Evolutionary conservation across 1,284 basidiomycete species (phyloP).

Genomic region (Rhodotorula glutinis): DNA sequence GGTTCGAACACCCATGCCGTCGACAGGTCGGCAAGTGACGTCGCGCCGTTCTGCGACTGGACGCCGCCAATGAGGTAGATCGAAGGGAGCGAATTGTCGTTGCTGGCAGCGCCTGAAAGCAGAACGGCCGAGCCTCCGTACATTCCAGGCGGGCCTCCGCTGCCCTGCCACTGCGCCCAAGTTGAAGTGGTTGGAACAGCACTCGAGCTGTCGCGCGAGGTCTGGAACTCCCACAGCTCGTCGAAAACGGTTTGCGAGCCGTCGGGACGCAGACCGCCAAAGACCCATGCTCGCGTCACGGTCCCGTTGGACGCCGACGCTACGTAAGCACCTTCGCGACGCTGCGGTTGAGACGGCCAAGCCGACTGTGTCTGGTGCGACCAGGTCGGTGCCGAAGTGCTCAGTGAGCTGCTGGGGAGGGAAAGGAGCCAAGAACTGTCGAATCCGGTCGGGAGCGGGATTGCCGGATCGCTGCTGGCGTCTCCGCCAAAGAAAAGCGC

Average conservation of each 20-base stretch:
- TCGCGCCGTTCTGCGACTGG: background rate
- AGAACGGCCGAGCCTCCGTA: slow-evolving; percentile 32
- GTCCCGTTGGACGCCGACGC: slow-evolving; percentile 32
- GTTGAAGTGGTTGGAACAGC: background rate
- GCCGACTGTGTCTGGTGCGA: slow-evolving; percentile 1
- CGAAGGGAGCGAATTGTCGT: background rate
- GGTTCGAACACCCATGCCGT: slow-evolving; percentile 20
- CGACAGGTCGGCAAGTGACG: background rate
- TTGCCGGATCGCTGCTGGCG: slow-evolving; percentile 20
- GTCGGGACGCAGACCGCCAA: slow-evolving; percentile 27
- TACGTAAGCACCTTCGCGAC: slow-evolving; percentile 18
- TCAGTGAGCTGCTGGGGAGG: background rate
- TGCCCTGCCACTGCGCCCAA: slow-evolving; percentile 9
- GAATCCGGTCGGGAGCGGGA: slow-evolving; percentile 22
- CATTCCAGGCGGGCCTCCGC: slow-evolving; percentile 8
- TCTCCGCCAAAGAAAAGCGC: slow-evolving; percentile 35
- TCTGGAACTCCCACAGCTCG: slow-evolving; percentile 33
- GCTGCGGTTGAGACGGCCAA: slow-evolving; percentile 21
- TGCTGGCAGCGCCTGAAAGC: background rate
- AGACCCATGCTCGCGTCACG: slow-evolving; percentile 28
- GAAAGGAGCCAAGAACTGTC: slow-evolving; percentile 25
- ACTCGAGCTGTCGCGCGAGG: background rate
- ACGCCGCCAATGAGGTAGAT: slow-evolving; percentile 33
- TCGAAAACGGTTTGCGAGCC: slow-evolving; percentile 14
- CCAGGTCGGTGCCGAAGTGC: background rate